phyloP scores from a whole-genome alignment of 106 monocot species.

The Amphibolis antarctica region DNA sequence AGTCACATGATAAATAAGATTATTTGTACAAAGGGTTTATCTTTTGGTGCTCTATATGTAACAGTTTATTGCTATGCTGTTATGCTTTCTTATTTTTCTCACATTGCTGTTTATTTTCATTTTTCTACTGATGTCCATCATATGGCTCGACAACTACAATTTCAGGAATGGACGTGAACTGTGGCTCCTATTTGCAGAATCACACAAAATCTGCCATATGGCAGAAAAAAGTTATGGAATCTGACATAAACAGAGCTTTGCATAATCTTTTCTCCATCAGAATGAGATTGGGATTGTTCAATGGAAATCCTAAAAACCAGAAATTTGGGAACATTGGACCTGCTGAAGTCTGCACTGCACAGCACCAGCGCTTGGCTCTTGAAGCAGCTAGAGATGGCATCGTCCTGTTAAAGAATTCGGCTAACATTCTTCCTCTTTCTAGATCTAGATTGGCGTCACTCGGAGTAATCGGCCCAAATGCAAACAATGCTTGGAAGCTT shows the following conservation, averaged over 20 bases:
- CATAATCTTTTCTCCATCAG: conserved; percentile 62
- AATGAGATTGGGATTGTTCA: conserved; percentile 80
- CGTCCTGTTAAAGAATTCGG: conserved; percentile 68
- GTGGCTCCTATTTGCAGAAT: conserved; percentile 61
- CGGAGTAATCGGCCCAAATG: conserved; percentile 81
- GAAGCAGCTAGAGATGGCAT: conserved; percentile 74
- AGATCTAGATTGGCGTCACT: conserved; percentile 35
- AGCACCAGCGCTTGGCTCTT: conserved; percentile 57
- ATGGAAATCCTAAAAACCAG: conserved; percentile 47
- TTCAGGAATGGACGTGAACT: conserved; percentile 96
- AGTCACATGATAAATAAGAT: too few species aligned
- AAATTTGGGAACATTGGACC: conserved; percentile 41
- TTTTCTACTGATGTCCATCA: neutral
- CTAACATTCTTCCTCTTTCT: conserved; percentile 45
- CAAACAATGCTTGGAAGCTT: conserved; percentile 37
- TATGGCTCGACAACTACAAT: neutral
- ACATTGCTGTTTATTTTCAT: too few species aligned
- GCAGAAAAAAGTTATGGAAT: conserved; percentile 42
- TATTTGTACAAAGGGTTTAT: too few species aligned
- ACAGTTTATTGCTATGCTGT: too few species aligned
- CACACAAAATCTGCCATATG: conserved; percentile 41
- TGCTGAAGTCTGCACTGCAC: conserved; percentile 41
- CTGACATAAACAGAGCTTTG: conserved; percentile 63
- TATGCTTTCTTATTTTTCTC: too few species aligned
- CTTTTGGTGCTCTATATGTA: too few species aligned